These are phyloP conservation scores for Kodamaea sagamina DNA, from an alignment of 805 yeast species.

Conservation along the genomic window DNA sequence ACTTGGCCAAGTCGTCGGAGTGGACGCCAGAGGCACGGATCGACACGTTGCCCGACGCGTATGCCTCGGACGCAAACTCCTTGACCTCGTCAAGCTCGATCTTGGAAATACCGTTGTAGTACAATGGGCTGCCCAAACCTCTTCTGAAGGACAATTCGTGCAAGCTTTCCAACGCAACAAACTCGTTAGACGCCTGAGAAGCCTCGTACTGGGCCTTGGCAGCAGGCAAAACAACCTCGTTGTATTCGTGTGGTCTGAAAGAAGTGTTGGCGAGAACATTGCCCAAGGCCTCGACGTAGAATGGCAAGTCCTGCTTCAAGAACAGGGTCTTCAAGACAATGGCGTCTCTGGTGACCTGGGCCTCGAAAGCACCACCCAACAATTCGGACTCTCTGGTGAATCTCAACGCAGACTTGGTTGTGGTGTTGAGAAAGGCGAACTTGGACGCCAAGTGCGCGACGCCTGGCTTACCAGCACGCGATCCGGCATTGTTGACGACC, in stretches of 20 bases:
- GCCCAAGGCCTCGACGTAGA: slow-evolving; percentile 82
- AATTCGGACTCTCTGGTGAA: slow-evolving; percentile 93
- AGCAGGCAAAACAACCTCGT: slow-evolving; percentile 79
- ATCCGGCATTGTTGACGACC: slow-evolving; percentile 79
- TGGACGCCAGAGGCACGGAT: slow-evolving; percentile 74
- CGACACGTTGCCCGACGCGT: slow-evolving; percentile 69
- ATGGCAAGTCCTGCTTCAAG: slow-evolving; percentile 86
- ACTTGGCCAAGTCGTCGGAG: slow-evolving; percentile 65
- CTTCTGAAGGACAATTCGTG: slow-evolving; percentile 80
- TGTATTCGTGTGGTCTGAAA: slow-evolving; percentile 80
- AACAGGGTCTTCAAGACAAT: slow-evolving; percentile 79
- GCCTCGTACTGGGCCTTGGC: slow-evolving; percentile 63
- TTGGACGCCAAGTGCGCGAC: slow-evolving; percentile 81
- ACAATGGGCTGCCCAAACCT: slow-evolving; percentile 84
- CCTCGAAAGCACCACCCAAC: slow-evolving; percentile 77
- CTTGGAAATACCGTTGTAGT: slow-evolving; percentile 64
- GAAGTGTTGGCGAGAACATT: slow-evolving; percentile 68
- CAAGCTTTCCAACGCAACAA: slow-evolving; percentile 72
- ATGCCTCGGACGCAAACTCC: slow-evolving; percentile 64
- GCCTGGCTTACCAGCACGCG: slow-evolving; percentile 68
- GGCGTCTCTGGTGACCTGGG: slow-evolving; percentile 79
- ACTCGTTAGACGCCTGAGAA: slow-evolving; percentile 52
- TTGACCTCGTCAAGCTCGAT: slow-evolving; percentile 63
- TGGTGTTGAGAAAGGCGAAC: slow-evolving; percentile 82
- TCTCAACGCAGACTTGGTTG: slow-evolving; percentile 83